Evolutionary conservation across 2,329 filamentous ascomycete genomes (phyloP), one percentile per base, ranked within the genome.

Genomic region (Amauroascus niger): DNA sequence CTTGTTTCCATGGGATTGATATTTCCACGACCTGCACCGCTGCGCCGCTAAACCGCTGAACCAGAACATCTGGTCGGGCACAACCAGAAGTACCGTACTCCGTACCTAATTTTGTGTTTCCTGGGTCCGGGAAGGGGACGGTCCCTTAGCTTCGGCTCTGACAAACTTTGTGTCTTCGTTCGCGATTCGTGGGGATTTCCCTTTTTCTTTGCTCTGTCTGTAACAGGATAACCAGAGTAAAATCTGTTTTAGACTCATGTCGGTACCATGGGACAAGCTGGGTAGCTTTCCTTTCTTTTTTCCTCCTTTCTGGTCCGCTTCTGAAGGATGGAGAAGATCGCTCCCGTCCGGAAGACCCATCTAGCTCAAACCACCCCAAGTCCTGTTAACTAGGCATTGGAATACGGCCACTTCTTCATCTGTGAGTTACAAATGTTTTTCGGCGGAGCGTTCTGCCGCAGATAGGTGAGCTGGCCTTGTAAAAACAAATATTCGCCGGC

Each of bases 251-350:
- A 30, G 48, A 22, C 48, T 41, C 20, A 7, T 20, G 16, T 50
- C 37, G 8, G 22, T 41, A 33, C 50, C 50, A 46, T 52, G 50
- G 50, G 20, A 46, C 50, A 14, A 1, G n/a, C 3, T 39, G 33
- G n/a, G 40, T 26, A 14, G 37, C 24, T 30, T 37, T 16, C 18
- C 33, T 14, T 49, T 37, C 30, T 13, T 8, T 32, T 50, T 41
- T n/a, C 40, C 11, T 35, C 35, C 41, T 26, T 24, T 16, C 43
- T 24, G 35, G 14, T 56, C 58, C 53, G 52, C 50, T 55, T 57
- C 61, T 60, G n/a, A n/a, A n/a, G n/a, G n/a, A 61, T 52, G 49
- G 26, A 6, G 37, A 51, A 37, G 49, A 52, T 52, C 49, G 48
- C 24, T 52, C 50, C 50, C 50, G 50, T 30, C 43, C 50, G 50